A percentile compares a stretch with the other conserved stretches of the same genome.
Conservation (phyloP, 2,329 filamentous ascomycete genomes). For the Lachnellula willkommii region DNA sequence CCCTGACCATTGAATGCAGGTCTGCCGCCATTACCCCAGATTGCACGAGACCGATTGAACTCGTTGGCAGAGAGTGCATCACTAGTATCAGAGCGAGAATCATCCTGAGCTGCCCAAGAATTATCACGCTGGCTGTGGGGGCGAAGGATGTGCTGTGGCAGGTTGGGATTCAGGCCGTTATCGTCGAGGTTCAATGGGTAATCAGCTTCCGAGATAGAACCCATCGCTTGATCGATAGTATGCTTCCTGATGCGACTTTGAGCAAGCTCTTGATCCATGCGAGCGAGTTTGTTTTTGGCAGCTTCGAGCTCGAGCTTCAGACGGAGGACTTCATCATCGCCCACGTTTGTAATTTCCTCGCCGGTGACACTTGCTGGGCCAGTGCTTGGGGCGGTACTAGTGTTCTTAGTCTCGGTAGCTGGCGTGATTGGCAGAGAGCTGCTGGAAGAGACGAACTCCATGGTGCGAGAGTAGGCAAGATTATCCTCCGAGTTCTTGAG, state of each 20-base stretch:
- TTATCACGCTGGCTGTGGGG: constrained; percentile 37
- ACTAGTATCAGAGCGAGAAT: constrained; percentile 51
- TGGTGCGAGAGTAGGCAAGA: constrained; percentile 22
- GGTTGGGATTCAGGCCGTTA: constrained; percentile 20
- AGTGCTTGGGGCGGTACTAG: constrained; percentile 42
- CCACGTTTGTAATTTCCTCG: constrained; percentile 30
- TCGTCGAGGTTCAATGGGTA: constrained; percentile 27
- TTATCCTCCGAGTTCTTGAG: constrained; percentile 36
- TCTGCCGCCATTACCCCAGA: constrained; percentile 48
- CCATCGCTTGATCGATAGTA: constrained; percentile 51
- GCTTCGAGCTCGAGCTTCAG: constrained; percentile 67
- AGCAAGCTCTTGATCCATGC: constrained; percentile 65
- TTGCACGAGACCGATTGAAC: constrained; percentile 49
- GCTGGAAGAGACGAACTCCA: constrained; percentile 43
- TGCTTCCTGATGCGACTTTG: constrained; percentile 57
- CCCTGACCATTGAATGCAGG: constrained; percentile 31
- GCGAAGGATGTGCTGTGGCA: constrained; percentile 31
- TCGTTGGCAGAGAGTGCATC: constrained; percentile 48
- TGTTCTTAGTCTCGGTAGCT: constrained; percentile 48
- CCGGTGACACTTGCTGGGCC: constrained; percentile 48
- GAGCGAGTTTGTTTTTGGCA: constrained; percentile 64
- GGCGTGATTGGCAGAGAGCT: constrained; percentile 60
- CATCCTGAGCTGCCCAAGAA: constrained; percentile 49
- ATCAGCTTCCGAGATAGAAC: constrained; percentile 43
- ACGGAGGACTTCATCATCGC: constrained; percentile 56